A percentile compares a stretch with the other conserved stretches of the same genome.
Evolutionary conservation across 2,329 filamentous ascomycete species (phyloP).

Genomic region (Trichophyton benhamiae): DNA sequence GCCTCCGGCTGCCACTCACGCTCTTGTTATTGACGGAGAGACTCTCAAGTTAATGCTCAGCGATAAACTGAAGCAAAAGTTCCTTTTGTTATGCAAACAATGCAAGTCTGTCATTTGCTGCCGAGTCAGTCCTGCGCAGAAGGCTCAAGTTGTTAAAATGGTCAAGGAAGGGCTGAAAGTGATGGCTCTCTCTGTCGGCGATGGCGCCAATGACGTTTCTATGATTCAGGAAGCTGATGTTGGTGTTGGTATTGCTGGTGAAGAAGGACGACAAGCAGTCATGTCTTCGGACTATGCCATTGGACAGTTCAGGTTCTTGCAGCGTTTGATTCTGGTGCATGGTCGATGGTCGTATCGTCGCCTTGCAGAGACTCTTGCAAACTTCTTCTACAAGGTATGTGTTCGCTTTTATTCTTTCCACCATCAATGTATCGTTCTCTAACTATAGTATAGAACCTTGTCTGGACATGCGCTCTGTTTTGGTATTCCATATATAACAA

Average conservation of each 20-base stretch:
- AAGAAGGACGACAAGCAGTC: slow-evolving; percentile 81
- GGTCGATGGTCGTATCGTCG: slow-evolving; percentile 94
- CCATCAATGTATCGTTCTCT: not conserved
- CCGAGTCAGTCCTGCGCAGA: slow-evolving; percentile 90
- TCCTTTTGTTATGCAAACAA: slow-evolving; percentile 88
- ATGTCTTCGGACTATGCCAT: slow-evolving; percentile 97
- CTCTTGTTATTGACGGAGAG: slow-evolving; percentile 88
- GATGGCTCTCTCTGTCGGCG: slow-evolving; percentile 87
- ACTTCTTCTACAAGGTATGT: slow-evolving; percentile 93
- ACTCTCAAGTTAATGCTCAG: slow-evolving; percentile 78
- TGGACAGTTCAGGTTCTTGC: slow-evolving; percentile 81
- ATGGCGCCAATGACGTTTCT: slow-evolving; percentile 89
- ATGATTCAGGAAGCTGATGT: slow-evolving; percentile 98
- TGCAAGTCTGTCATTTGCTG: slow-evolving; percentile 96
- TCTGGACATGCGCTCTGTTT: slow-evolving; percentile 93
- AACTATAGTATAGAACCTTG: slow-evolving; percentile 57
- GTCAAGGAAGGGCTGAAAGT: slow-evolving; percentile 91
- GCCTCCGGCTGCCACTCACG: slow-evolving; percentile 75
- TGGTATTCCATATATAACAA: slow-evolving; percentile 96
- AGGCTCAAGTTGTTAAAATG: slow-evolving; percentile 91
- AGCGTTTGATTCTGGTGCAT: slow-evolving; percentile 75
- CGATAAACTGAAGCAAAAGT: slow-evolving; percentile 75
- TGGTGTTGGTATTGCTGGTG: slow-evolving; percentile 88
- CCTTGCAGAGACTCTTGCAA: slow-evolving; percentile 83
- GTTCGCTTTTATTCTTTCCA: not conserved